Conservation (phyloP, 805 yeast species). For the Monosporozyma unispora region DNA sequence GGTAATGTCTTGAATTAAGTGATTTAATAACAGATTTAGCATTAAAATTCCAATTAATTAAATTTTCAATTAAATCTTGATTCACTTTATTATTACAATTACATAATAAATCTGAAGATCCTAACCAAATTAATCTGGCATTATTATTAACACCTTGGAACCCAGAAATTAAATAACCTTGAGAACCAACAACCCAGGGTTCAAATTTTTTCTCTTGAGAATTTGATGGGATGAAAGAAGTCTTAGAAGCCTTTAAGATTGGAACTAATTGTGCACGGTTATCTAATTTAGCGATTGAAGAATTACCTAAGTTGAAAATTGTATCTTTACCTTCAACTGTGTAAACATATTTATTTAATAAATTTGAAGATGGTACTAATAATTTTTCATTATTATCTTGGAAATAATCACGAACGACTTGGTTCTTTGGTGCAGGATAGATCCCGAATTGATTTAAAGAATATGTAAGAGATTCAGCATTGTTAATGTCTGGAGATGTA, state of each 20-base stretch:
- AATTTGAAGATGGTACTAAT: conserved; percentile 11
- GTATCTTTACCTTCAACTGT: conserved; percentile 4
- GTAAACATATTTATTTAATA: conserved; percentile 7
- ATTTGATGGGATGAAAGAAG: conserved; percentile 43
- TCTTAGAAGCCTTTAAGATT: conserved; percentile 52
- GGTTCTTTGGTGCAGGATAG: conserved; percentile 69
- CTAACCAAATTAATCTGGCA: conserved; percentile 75
- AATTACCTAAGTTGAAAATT: conserved; percentile 31
- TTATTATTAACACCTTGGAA: conserved; percentile 71
- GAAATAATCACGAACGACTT: conserved; percentile 59
- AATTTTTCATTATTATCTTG: conserved; percentile 13
- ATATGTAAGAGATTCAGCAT: conserved; percentile 53
- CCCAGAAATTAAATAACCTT: conserved; percentile 65
- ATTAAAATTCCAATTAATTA: conserved; percentile 67
- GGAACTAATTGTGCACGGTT: conserved; percentile 68
- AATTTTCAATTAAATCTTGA: conserved; percentile 35
- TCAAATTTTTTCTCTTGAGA: conserved; percentile 26
- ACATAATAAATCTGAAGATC: conserved; percentile 49
- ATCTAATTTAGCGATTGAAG: conserved; percentile 61
- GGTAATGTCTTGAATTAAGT: conserved; percentile 45
- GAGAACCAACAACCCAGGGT: conserved; percentile 73
- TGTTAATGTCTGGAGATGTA: conserved; percentile 41
- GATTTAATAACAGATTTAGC: conserved; percentile 55
- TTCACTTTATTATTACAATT: conserved; percentile 32
- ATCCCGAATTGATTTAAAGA: conserved; percentile 77